Evolutionary conservation across 192 early-diverging fungal genomes (phyloP), one percentile per base, ranked within the genome.

Genomic region (Spizellomyces punctatus): DNA sequence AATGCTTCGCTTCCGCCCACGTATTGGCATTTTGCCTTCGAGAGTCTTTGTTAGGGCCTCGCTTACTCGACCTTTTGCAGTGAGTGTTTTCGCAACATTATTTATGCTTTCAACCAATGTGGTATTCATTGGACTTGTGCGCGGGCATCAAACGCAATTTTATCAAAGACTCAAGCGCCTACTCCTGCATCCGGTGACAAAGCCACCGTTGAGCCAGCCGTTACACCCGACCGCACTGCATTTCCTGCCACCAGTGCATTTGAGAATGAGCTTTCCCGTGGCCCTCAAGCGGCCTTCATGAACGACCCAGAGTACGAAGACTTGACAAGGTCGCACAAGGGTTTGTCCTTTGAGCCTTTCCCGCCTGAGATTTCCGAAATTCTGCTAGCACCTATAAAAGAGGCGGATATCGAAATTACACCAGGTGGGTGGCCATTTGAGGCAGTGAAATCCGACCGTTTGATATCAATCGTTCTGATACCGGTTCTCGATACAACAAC

Each of bases 341-440:
- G 94, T 48, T 86, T 94, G 70, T 84, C 90, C 6, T 62, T 77
- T 8, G 83, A 92, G 67, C 88, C 92, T 10, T 98, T 98, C 63
- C 82, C 90, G 6, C 67, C 77, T 19, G 85, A 91, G 14, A 85
- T 91, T 61, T 77, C 82, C 58, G 88, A 93, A 4, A 69, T 92
- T 8, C 78, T 98, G 63, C 78, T 93, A 85, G 83, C 82, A 41
- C 88, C 89, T 8, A 68, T 98, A 6, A 61, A 81, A n/a, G 77
- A 84, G n/a, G 80, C 80, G 10, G 96, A 98, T 72, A 83, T 98
- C 55, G 96, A 98, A 81, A 91, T 96, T 67, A 95, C 93, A 76
- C 96, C 95, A 62, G 91, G 92, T 91, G 83, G 6, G 68, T 49
- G 10, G 59, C 14, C 46, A 36, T 36, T 36, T 36, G 27, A 3